Evolutionary conservation across 371 early-diverging fungal genomes (phyloP), one percentile per base, ranked within the genome.

Genomic region (Quaeritorhiza haematococci): DNA sequence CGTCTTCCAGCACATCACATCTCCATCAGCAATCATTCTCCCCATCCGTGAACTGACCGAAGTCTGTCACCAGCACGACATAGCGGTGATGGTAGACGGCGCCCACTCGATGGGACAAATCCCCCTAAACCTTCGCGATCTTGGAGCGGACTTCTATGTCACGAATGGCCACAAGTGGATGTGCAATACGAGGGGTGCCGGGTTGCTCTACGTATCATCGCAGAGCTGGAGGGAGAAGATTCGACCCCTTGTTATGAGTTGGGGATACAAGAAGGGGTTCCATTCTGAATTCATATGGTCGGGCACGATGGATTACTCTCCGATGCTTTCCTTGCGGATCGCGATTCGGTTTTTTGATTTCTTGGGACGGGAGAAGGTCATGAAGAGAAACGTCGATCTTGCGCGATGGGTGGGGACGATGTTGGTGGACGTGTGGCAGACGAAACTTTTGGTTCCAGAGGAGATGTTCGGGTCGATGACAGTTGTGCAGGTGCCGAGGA

Each of bases 111-210:
- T 86, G 26, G 58, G 52, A 1, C 87, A 87, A 59, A 75, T 88
- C 10, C 79, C 78, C 4, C 54, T 89, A 21, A 59, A 86, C 55
- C 49, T 89, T 26, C 62, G 66, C 23, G 68, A 58, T 19, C 35
- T 72, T 8, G 68, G 76, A 55, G 73, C 86, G 1, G 90, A 89
- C 63, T 89, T 81, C 62, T 85, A 84, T 49, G 76, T 82, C 13
- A 79, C 84, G 33, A 88, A 86, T 55, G 71, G 75, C 33, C 90
- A 89, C 64, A 89, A 89, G 70, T 89, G 90, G 90, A 61, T 85
- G n/a, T 86, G 68, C 56, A 68, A 75, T 32, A 75, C 79, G 19
- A 76, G 86, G 24, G 82, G 85, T 7, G 68, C 73, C 2, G 84
- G 85, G 3, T 56, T 85, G 0, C 64, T 89, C 2, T 85, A 79